Conservation (phyloP, 148 eudicot genomes). For the Talinum fruticosum region DNA sequence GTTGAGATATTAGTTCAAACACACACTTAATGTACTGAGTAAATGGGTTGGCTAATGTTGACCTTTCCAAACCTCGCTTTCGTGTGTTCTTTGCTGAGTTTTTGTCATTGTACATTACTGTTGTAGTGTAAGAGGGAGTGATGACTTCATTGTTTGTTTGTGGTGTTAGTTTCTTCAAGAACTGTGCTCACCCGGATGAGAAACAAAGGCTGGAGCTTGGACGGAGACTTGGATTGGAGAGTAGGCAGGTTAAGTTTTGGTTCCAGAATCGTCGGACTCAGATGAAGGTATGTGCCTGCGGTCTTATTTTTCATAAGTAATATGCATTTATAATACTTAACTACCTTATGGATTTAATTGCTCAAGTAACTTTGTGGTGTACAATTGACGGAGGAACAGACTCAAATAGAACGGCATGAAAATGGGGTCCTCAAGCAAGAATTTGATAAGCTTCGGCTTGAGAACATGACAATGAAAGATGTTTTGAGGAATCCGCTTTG, state of each 20-base stretch:
- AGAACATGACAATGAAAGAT: conserved; percentile 58
- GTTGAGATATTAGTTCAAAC: too few species aligned
- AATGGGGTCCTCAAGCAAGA: conserved; percentile 54
- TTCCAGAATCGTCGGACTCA: conserved; percentile 88
- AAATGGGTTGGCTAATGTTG: not conserved
- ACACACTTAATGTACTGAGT: conserved; percentile 9
- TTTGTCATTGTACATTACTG: not conserved
- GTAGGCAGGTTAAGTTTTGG: conserved; percentile 85
- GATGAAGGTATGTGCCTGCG: conserved; percentile 67
- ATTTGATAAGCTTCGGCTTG: conserved; percentile 51
- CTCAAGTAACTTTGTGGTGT: not conserved
- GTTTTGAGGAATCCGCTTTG: conserved; percentile 54
- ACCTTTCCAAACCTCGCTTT: not conserved
- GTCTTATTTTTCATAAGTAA: not conserved
- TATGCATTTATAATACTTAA: not conserved
- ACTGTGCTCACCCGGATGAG: conserved; percentile 79
- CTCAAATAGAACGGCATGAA: conserved; percentile 61
- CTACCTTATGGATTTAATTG: not conserved
- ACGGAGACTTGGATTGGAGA: conserved; percentile 51
- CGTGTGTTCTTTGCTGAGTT: not conserved
- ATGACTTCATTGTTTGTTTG: conserved; percentile 6
- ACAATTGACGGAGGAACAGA: conserved; percentile 31
- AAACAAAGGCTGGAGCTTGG: conserved; percentile 68
- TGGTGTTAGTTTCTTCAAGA: conserved; percentile 53
- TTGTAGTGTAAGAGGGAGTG: not conserved